Conservation (phyloP, 768 basidiomycete genomes). For the Dacryopinax primogenitus region DNA sequence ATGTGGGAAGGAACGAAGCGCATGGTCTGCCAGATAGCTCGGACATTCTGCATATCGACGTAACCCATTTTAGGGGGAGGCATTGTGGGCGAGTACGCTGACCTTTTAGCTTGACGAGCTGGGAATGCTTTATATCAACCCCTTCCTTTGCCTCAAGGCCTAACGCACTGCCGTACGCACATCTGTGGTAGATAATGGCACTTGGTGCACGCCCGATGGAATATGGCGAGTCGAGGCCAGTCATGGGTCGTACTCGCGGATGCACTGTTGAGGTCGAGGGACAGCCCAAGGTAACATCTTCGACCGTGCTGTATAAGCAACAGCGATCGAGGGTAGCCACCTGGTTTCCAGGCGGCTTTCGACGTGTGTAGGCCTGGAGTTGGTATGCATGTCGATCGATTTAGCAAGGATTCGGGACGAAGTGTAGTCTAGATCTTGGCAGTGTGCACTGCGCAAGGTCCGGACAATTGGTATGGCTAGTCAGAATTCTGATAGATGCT, state of each 20-base stretch:
- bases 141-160: background rate
- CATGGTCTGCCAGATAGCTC: background rate
- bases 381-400: background rate
- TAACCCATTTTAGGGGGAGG: background rate
- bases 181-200: too few relatives aligned
- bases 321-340: constrained; percentile 1
- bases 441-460: background rate
- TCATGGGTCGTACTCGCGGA: background rate
- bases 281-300: constrained; percentile 6
- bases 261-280: background rate
- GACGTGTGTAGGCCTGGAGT: background rate
- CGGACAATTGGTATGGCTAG: background rate
- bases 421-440: background rate
- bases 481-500: background rate
- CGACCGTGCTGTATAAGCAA: background rate
- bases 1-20: background rate
- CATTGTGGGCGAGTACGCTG: background rate
- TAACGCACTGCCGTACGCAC: too few relatives aligned
- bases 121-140: background rate
- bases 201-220: too few relatives aligned
- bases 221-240: background rate
- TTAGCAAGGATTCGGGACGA: background rate
- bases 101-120: background rate
- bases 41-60: constrained; percentile 6
- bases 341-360: background rate